phyloP scores from a whole-genome alignment of 257 asterid genomes.

The Craterostigma plantagineum region DNA sequence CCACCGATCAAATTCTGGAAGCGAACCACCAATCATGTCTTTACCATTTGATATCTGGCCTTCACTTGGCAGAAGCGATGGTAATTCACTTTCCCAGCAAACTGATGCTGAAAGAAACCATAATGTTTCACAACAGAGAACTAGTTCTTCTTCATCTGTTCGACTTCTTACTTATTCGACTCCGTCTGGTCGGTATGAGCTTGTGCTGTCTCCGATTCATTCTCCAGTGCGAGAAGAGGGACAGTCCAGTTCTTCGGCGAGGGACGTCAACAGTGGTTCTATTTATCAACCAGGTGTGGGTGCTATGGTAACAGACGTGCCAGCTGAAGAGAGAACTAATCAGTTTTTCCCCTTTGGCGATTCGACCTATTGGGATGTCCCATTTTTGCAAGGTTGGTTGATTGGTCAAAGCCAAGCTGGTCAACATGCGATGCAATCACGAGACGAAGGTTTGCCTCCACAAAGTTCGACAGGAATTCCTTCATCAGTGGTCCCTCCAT shows the following conservation, averaged over 20 bases:
- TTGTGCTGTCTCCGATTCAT: slow-evolving; percentile 62
- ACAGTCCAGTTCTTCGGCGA: slow-evolving; percentile 22
- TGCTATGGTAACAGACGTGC: slow-evolving; percentile 61
- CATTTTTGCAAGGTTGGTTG: slow-evolving; percentile 94
- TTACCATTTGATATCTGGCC: slow-evolving; percentile 70
- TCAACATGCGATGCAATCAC: slow-evolving; percentile 41
- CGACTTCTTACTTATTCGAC: slow-evolving; percentile 78
- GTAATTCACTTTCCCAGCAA: slow-evolving; percentile 21
- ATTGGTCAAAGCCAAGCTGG: slow-evolving; percentile 93
- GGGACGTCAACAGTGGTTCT: slow-evolving; percentile 26
- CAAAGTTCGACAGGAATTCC: slow-evolving; percentile 27
- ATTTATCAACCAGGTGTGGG: slow-evolving; percentile 33
- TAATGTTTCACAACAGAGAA: slow-evolving; percentile 34
- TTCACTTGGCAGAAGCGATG: slow-evolving; percentile 40
- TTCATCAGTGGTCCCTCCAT: slow-evolving; percentile 22
- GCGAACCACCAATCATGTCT: slow-evolving; percentile 63
- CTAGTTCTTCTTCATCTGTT: slow-evolving; percentile 53
- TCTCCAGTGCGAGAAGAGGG: slow-evolving; percentile 46
- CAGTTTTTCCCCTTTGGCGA: slow-evolving; percentile 68
- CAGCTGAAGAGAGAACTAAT: slow-evolving; percentile 42
- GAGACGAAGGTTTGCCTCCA: slow-evolving; percentile 25
- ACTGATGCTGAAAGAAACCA: slow-evolving; percentile 24
- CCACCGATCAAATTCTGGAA: slow-evolving; percentile 42
- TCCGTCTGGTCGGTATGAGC: slow-evolving; percentile 91
- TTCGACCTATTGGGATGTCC: slow-evolving; percentile 85